phyloP scores from a whole-genome alignment of 768 basidiomycete genomes.

The Cyclocybe cylindracea region DNA sequence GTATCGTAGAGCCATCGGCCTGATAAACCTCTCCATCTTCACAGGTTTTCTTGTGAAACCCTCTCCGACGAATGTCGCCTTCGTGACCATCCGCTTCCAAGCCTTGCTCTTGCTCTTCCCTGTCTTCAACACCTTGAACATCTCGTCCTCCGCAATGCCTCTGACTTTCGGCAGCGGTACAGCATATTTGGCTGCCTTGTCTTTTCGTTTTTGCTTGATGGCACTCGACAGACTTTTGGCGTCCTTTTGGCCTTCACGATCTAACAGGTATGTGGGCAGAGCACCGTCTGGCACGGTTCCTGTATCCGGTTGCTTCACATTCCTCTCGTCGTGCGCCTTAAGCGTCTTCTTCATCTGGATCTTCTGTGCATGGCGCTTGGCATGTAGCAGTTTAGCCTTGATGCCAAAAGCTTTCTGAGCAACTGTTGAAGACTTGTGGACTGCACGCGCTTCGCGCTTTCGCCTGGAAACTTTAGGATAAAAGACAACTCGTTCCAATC shows the following conservation, averaged over 20 bases:
- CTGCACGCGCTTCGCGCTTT: constrained; percentile 79
- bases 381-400: constrained; percentile 97
- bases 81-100: constrained; percentile 99
- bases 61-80: constrained; percentile 98
- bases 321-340: constrained; percentile 98
- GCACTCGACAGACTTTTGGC: constrained; percentile 95
- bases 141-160: constrained; percentile 98
- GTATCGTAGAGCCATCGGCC: constrained; percentile 96
- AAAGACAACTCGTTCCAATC: constrained; percentile 1
- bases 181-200: constrained; percentile 97
- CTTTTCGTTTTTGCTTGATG: constrained; percentile 98
- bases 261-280: constrained; percentile 92
- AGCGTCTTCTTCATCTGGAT: constrained; percentile 99
- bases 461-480: constrained; percentile 47
- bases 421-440: constrained; percentile 72
- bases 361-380: constrained; percentile 95
- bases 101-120: constrained; percentile 95
- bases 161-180: constrained; percentile 96
- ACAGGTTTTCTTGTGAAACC: constrained; percentile 98
- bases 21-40: constrained; percentile 97
- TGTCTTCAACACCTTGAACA: constrained; percentile 99
- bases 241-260: constrained; percentile 97
- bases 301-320: constrained; percentile 91
- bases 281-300: constrained; percentile 86
- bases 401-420: constrained; percentile 96